Conservation (phyloP, 2,329 filamentous ascomycete genomes). For the Ceratocystiopsis minuta region DNA sequence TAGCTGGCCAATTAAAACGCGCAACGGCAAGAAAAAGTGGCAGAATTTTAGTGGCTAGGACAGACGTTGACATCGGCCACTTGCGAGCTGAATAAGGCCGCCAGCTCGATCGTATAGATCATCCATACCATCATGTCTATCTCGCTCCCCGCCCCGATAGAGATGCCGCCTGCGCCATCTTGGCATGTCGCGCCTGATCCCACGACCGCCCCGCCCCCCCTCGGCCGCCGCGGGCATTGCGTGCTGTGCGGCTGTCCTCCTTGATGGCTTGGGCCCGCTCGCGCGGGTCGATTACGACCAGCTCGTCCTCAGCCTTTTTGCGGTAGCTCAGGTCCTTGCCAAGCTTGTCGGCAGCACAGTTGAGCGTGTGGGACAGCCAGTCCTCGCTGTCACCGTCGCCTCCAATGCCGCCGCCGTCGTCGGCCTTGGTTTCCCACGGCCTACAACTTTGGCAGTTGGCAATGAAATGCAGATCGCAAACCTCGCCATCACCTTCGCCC, state of each 20-base stretch:
- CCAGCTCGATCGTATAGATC: no score
- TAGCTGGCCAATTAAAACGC: no score
- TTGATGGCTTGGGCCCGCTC: conserved; percentile 61
- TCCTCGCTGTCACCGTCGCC: conserved; percentile 34
- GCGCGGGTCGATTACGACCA: conserved; percentile 82
- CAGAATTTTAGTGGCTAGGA: no score
- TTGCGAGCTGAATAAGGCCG: no score
- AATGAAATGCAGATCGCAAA: conserved; percentile 93
- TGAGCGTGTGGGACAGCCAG: conserved; percentile 77
- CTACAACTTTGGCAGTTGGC: conserved; percentile 85
- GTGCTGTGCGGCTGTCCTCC: conserved; percentile 28
- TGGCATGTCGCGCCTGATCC: conserved; percentile 40
- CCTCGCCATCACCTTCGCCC: conserved; percentile 30
- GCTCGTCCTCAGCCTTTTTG: conserved; percentile 74
- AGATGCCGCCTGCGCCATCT: conserved; percentile 34
- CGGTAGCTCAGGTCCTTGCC: conserved; percentile 88
- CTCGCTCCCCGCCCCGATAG: conserved; percentile 38
- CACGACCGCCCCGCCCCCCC: conserved; percentile 27
- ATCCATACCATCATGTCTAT: conserved; percentile 15
- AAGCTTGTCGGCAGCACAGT: conserved; percentile 73
- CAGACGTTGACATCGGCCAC: no score
- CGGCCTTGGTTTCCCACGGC: conserved; percentile 55
- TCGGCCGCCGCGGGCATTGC: conserved; percentile 29
- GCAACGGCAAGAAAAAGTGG: no score
- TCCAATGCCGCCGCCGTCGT: conserved; percentile 10